A percentile compares a stretch with the other conserved stretches of the same genome.
Evolutionary conservation across 2,329 filamentous ascomycete genomes (phyloP).

Genomic region (Cladosporium sphaerospermum): DNA sequence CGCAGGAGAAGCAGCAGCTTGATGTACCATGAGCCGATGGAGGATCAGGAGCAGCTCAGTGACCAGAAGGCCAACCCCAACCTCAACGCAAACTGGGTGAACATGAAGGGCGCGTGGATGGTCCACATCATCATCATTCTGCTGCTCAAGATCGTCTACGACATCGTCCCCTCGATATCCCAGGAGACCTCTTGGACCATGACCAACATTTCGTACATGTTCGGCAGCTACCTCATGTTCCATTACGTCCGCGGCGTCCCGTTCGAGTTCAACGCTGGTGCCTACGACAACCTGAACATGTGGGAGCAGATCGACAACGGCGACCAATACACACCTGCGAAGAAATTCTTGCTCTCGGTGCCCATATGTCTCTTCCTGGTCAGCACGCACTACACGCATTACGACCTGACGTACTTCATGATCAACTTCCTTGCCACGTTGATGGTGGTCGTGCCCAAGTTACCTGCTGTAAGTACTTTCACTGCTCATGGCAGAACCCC

Average conservation of each 20-base stretch:
- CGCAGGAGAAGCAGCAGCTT: slow-evolving; percentile 96
- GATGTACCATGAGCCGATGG: slow-evolving; percentile 93
- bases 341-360: slow-evolving; percentile 94
- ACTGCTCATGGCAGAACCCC: background rate
- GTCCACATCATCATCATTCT: slow-evolving; percentile 93
- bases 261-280: slow-evolving; percentile 97
- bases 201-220: slow-evolving; percentile 99
- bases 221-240: slow-evolving; percentile 98
- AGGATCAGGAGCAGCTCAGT: slow-evolving; percentile 95
- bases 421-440: slow-evolving; percentile 94
- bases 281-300: slow-evolving; percentile 99
- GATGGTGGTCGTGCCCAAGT: slow-evolving; percentile 89
- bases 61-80: slow-evolving; percentile 94
- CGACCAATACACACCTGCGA: slow-evolving; percentile 95
- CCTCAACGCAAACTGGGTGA: slow-evolving; percentile 97
- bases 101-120: slow-evolving; percentile 97
- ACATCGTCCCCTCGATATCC: slow-evolving; percentile 90
- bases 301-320: slow-evolving; percentile 99
- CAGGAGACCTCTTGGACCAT: slow-evolving; percentile 98
- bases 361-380: slow-evolving; percentile 91
- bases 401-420: slow-evolving; percentile 92
- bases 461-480: slow-evolving; percentile 71
- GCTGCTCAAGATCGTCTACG: slow-evolving; percentile 90
- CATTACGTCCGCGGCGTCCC: slow-evolving; percentile 96
- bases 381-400: slow-evolving; percentile 98